Evolutionary conservation across 1,284 basidiomycete species (phyloP).

Genomic region (Leccinum subrobustum): DNA sequence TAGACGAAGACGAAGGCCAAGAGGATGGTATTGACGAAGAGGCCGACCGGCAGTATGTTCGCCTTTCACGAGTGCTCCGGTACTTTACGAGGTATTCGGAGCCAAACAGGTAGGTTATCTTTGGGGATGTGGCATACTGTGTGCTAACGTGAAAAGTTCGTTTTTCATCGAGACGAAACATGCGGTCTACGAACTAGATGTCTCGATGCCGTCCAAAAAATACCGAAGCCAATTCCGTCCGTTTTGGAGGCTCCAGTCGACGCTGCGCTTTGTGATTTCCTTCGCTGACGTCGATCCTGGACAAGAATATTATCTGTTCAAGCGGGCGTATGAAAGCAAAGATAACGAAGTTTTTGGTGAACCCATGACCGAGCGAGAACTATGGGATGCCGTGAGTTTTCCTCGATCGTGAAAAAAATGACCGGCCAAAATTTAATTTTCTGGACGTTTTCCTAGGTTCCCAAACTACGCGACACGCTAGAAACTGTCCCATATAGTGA

Average conservation of each 20-base stretch:
- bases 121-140: neutral
- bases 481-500: constrained; percentile 24
- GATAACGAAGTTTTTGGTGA: constrained; percentile 40
- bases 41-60: constrained; percentile 33
- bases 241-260: constrained; percentile 50
- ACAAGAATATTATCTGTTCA: constrained; percentile 33
- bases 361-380: constrained; percentile 38
- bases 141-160: constrained; percentile 35
- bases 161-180: constrained; percentile 58
- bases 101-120: constrained; percentile 37
- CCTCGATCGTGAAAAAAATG: neutral
- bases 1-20: constrained; percentile 45
- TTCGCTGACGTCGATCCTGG: constrained; percentile 31
- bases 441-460: constrained; percentile 31
- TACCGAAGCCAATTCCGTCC: constrained; percentile 46
- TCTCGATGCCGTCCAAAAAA: constrained; percentile 36
- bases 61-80: constrained; percentile 34
- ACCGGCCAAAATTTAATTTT: neutral
- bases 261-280: constrained; percentile 50
- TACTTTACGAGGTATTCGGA: constrained; percentile 39
- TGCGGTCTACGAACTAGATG: constrained; percentile 58
- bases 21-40: constrained; percentile 38
- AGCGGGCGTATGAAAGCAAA: constrained; percentile 32
- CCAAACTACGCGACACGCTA: constrained; percentile 24
- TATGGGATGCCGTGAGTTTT: constrained; percentile 42